Evolutionary conservation across 2,329 filamentous ascomycete genomes (phyloP), one percentile per base, ranked within the genome.

Genomic region (Talaromyces rugulosus): DNA sequence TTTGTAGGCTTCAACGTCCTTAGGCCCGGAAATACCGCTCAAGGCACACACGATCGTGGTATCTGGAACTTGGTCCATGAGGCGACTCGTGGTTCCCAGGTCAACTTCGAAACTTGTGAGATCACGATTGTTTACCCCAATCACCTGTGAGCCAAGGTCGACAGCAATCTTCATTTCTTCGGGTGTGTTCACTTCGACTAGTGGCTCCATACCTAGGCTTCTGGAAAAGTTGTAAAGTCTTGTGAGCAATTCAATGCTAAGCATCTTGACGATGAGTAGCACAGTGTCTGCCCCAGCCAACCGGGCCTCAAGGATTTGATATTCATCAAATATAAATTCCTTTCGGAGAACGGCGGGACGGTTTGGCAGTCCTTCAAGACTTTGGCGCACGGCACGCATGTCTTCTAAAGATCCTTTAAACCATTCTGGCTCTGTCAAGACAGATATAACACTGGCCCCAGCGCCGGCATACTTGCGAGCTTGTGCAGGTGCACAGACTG

Each of bases 331-430:
- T 47, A 99, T 87, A 71, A 99, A 99, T 69, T 99, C 95, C 74
- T 99, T 99, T 28, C 96, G 88, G 33, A 99, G 80, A 12, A 99
- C 85, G 1, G 94, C 96, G 2, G 95, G 96, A 58, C 95, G 85
- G 73, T 97, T 96, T 1, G 91, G 89, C 88, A 99, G 92, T 12
- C 90, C 89, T 69, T 92, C 87, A n/a, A 99, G 80, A 56, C 91
- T 92, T 75, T 94, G 90, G 52, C 95, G 87, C 33, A 98, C 95
- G 36, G 89, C 87, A 63, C 90, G 87, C 59, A 99, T 80, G 73
- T 99, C 95, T 62, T 99, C 94, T 64, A 99, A 93, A 76, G 90
- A 96, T 55, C 95, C 95, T 79, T 97, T 98, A 82, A 99, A 99
- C 95, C 95, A 99, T 72, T 98, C 90, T 0, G 96, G 95, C 77